Evolutionary conservation across 768 basidiomycete species (phyloP), one percentile per base, ranked within the genome.

Genomic region (Obba rivulosa): DNA sequence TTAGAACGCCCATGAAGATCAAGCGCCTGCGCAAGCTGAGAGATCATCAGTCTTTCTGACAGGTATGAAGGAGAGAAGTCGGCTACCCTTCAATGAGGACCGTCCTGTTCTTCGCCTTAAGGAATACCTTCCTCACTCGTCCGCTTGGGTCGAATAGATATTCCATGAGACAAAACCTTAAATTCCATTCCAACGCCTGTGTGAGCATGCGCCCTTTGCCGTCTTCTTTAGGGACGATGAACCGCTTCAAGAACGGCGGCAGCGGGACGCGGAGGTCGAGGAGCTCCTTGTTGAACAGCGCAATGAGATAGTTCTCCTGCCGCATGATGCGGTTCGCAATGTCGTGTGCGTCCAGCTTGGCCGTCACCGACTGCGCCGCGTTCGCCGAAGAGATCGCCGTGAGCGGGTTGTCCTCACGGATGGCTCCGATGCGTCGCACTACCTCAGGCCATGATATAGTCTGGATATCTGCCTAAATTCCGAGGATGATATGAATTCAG

Each of bases 241-340:
- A 75, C 11, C 68, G 72, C 53, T 78, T 74, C 41, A 85, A 57
- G n/a, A 68, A 48, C 18, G 56, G 64, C 4, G 92, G 94, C 22
- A 93, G 60, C 2, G 96, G 91, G 1, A 92, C 78, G 8, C 83
- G 81, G 18, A 98, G 74, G 67, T 99, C 89, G 44, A 99, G 74
- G 4, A 98, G 67, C 54, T 96, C 92, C 64, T 97, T 98, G 70
- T 98, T 99, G 67, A 99, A 96, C 17, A 99, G 67, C 0, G 96
- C 93, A 50, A 98, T 96, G 43, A 99, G 77, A 63, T 98, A 99
- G 67, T 99, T 99, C 63, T 98, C 96, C 64, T 97, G 92, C 25
- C 96, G 80, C 81, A 99, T 79, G 59, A 99, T 97, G 44, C 96
- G 86, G 63, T 97, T 98, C 3, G 95, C 95, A 45, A 98, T 83